A percentile compares a stretch with the other conserved stretches of the same genome.
Conservation (phyloP, 257 asterid species). For the Solanum sparsipilum region DNA sequence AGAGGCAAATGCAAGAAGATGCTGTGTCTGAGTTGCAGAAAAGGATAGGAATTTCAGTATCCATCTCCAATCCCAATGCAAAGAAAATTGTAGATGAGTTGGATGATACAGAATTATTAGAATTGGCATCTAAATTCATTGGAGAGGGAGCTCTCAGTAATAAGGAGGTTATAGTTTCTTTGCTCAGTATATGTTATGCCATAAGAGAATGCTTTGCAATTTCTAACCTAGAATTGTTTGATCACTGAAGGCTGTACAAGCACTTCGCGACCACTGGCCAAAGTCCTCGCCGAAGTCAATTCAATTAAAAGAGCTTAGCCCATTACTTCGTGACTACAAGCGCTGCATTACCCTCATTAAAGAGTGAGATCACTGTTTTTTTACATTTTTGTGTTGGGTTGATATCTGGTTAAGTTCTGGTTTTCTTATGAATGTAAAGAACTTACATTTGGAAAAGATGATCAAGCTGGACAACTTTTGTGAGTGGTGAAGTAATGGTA, state of each 20-base stretch:
- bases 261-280: constrained; percentile 73
- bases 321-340: constrained; percentile 78
- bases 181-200: neutral
- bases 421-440: neutral
- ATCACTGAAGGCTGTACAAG: constrained; percentile 51
- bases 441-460: neutral
- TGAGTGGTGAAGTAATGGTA: neutral
- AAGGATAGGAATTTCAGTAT: constrained; percentile 43
- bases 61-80: constrained; percentile 28
- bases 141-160: constrained; percentile 31
- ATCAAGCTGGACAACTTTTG: neutral
- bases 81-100: constrained; percentile 41
- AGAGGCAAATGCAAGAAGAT: constrained; percentile 35
- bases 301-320: constrained; percentile 70
- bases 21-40: constrained; percentile 45
- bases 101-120: constrained; percentile 64
- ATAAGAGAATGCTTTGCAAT: neutral
- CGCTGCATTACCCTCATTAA: constrained; percentile 47
- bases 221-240: constrained; percentile 1
- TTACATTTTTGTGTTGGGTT: neutral
- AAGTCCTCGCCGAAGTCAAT: constrained; percentile 49
- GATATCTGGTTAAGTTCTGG: neutral
- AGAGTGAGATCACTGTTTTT: constrained; percentile 44
- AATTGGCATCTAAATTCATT: constrained; percentile 43
- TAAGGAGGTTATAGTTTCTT: constrained; percentile 41